Evolutionary conservation across 176 grass and related monocot genomes (phyloP).

Genomic region (Juncus effusus): DNA sequence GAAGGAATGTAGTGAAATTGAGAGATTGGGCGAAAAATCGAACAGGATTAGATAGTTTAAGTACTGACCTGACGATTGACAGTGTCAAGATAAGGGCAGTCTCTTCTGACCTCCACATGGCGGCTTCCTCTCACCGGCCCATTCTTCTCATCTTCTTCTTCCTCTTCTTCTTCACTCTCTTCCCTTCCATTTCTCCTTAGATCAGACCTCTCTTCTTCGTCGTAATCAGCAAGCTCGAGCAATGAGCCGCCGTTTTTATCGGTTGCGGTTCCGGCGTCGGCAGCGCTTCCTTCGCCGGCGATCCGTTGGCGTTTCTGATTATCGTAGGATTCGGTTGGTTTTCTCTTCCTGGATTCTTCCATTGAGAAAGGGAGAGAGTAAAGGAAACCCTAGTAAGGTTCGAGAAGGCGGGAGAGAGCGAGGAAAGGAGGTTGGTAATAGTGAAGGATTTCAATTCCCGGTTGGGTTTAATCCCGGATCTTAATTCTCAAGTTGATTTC

Average conservation of each 20-base stretch:
- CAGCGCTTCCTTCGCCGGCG: neutral
- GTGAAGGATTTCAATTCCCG: no score
- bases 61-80: conserved; percentile 78
- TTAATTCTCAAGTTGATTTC: neutral
- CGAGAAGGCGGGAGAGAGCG: conserved; percentile 7
- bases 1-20: no score
- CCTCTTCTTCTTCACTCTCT: conserved; percentile 28
- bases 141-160: conserved; percentile 28
- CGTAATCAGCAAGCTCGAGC: conserved; percentile 1
- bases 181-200: conserved; percentile 7
- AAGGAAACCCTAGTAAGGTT: conserved; percentile 28
- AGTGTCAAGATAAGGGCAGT: conserved; percentile 97
- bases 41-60: neutral
- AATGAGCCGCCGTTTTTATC: neutral
- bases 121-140: conserved; percentile 47
- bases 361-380: neutral
- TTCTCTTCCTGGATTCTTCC: conserved; percentile 30
- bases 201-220: neutral
- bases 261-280: no score
- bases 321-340: neutral
- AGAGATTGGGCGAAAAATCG: neutral
- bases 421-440: neutral
- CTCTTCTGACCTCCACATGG: conserved; percentile 68
- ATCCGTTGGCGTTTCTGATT: conserved; percentile 13
- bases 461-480: neutral